A percentile compares a stretch with the other conserved stretches of the same genome.
These are phyloP conservation scores for Solanum rostratum DNA, from an alignment of 257 asterid species.

Conservation along the genomic window DNA sequence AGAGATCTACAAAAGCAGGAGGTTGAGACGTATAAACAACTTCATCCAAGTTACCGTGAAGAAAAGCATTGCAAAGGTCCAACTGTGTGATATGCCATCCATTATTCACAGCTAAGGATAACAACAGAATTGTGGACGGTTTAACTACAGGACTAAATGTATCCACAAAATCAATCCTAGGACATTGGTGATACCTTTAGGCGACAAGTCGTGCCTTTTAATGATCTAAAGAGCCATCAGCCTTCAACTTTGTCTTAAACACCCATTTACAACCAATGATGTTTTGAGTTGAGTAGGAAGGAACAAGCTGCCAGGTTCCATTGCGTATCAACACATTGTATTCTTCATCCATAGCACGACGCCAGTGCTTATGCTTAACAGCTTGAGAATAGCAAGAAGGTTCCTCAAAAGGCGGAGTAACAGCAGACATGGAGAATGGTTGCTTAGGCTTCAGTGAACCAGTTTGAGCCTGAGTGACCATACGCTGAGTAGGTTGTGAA, in stretches of 20 bases:
- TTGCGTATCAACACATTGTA: neutral
- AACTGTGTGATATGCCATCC: neutral
- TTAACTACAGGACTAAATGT: neutral
- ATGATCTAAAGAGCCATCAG: neutral
- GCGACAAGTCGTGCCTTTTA: neutral
- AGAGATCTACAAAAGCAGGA: neutral
- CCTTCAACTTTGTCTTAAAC: neutral
- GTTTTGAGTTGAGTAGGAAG: neutral
- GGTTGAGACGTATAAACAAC: neutral
- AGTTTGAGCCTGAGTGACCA: neutral
- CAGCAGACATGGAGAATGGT: neutral
- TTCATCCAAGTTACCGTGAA: neutral
- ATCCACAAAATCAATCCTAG: neutral
- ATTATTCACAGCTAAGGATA: neutral
- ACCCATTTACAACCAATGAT: neutral
- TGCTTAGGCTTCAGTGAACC: neutral
- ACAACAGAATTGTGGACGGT: neutral
- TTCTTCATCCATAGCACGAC: neutral
- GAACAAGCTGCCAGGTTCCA: neutral
- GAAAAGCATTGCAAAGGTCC: neutral
- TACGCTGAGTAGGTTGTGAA: neutral
- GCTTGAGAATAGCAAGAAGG: neutral
- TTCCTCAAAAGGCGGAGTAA: neutral
- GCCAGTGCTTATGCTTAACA: neutral
- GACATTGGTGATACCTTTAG: neutral